Percentiles rank a stretch among this genome's conserved stretches.
Evolutionary conservation across 2,329 filamentous ascomycete genomes (phyloP).

Genomic region (Pseudomassariella vexata): DNA sequence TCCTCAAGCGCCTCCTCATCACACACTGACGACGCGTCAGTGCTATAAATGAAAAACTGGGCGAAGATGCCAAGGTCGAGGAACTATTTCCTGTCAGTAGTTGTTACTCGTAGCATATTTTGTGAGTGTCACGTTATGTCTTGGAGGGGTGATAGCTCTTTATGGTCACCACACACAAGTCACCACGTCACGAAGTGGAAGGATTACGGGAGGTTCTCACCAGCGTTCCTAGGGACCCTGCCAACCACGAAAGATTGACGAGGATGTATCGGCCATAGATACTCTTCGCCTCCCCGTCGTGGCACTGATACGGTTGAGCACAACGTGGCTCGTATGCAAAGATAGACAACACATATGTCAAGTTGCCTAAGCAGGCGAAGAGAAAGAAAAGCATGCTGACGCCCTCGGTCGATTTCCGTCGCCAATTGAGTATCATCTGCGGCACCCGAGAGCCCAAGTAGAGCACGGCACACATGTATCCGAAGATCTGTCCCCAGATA

Average conservation of each 20-base stretch:
- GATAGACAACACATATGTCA: constrained; percentile 90
- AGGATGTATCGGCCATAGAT: constrained; percentile 79
- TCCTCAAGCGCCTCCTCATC: constrained; percentile 19
- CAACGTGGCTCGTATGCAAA: constrained; percentile 82
- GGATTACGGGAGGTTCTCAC: no score
- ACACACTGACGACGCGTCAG: constrained; percentile 27
- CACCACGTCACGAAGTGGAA: no score
- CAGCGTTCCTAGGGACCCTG: constrained; percentile 83
- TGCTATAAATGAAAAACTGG: constrained; percentile 83
- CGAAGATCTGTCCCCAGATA: constrained; percentile 79
- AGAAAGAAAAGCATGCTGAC: constrained; percentile 93
- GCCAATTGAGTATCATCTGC: constrained; percentile 86
- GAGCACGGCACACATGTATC: constrained; percentile 82
- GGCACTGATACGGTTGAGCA: constrained; percentile 42
- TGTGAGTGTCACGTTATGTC: no score
- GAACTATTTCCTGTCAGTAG: no score
- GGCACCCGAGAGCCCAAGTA: constrained; percentile 88
- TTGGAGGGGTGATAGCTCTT: no score
- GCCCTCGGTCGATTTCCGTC: constrained; percentile 87
- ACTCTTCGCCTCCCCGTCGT: constrained; percentile 54
- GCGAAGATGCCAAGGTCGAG: constrained; percentile 82
- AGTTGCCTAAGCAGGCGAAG: constrained; percentile 91
- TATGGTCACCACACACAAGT: no score
- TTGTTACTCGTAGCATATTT: no score
- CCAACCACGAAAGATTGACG: constrained; percentile 85